Evolutionary conservation across 768 basidiomycete genomes (phyloP).

Genomic region (Tulasnella sp.): DNA sequence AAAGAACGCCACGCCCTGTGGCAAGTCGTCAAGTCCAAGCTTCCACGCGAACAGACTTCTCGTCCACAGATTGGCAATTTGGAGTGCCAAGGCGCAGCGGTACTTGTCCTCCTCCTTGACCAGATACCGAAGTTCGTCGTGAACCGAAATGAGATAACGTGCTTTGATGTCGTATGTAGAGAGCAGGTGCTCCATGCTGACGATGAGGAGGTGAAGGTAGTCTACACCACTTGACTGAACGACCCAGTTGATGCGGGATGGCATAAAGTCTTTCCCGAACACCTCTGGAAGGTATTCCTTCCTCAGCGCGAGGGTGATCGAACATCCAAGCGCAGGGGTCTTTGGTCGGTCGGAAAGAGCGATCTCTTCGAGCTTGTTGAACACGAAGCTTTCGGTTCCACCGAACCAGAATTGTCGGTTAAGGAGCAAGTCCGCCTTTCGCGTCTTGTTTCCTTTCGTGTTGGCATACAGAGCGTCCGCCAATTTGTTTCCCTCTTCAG

Average conservation of each 20-base stretch:
- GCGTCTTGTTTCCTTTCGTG: constrained; percentile 89
- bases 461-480: constrained; percentile 84
- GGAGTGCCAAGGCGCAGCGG: constrained; percentile 86
- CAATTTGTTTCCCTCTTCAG: constrained; percentile 70
- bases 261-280: constrained; percentile 85
- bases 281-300: constrained; percentile 79
- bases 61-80: constrained; percentile 96
- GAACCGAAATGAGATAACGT: constrained; percentile 92
- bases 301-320: constrained; percentile 88
- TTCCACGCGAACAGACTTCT: constrained; percentile 83
- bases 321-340: constrained; percentile 92
- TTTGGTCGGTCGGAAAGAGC: constrained; percentile 80
- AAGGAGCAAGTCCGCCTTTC: constrained; percentile 53
- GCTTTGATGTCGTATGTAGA: constrained; percentile 78
- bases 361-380: constrained; percentile 97
- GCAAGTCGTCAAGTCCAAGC: constrained; percentile 94
- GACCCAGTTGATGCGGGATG: constrained; percentile 98
- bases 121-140: constrained; percentile 94
- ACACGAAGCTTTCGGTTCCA: constrained; percentile 91
- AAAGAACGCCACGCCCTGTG: constrained; percentile 95
- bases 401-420: constrained; percentile 92
- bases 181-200: constrained; percentile 87
- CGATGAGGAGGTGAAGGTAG: constrained; percentile 94
- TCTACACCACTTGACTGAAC: constrained; percentile 98
- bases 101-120: constrained; percentile 85